Base-by-base conservation (phyloP, 179 eudicot species). In the Actinidia arguta region DNA sequence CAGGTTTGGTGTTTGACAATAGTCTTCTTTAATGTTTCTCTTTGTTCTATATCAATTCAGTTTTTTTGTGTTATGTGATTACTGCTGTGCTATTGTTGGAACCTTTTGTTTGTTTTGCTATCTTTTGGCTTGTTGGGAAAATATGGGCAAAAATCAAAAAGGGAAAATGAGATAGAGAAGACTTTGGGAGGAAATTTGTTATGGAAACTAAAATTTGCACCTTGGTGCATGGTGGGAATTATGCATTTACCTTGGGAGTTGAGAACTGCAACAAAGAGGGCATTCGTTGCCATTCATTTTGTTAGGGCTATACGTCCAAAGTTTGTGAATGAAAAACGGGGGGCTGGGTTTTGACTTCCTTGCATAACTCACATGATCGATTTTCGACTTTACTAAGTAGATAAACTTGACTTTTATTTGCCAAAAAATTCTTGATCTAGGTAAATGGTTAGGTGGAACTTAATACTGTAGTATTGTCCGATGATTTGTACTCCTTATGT, bases 1-100 rank as follows among this genome's bases (percentile, higher is more conserved):
- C 93, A 95, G 99, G 99, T 94, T 82, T 62, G 83, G 78, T 85
- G 63, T 17, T 39, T 12, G 0, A 61, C 2, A n/a, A 27, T 11
- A 25, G n/a, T 64, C n/a, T 27, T 11, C 27, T 10, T 52, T 52
- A 3, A 9, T 11, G 1, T 73, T 52, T 52, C 44, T 6, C 18
- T 50, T 25, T 18, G 0, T 6, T 14, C 27, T 69, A 17, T 8
- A 0, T 68, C 52, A 4, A 46, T 48, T 72, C 11, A 20, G 2
- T 67, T 66, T 67, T 6, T 6, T 66, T 66, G 42, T 48, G 52
- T 11, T 16, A 4, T 31, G 44, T 12, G 14, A 31, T n/a, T n/a
- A n/a, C n/a, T n/a, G n/a, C n/a, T n/a, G n/a, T n/a, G n/a, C n/a
- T n/a, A n/a, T n/a, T n/a, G n/a, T n/a, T n/a, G n/a, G n/a, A n/a